Base-by-base conservation (phyloP, 2,329 filamentous ascomycete genomes). In the Trichophaea hybrida region DNA sequence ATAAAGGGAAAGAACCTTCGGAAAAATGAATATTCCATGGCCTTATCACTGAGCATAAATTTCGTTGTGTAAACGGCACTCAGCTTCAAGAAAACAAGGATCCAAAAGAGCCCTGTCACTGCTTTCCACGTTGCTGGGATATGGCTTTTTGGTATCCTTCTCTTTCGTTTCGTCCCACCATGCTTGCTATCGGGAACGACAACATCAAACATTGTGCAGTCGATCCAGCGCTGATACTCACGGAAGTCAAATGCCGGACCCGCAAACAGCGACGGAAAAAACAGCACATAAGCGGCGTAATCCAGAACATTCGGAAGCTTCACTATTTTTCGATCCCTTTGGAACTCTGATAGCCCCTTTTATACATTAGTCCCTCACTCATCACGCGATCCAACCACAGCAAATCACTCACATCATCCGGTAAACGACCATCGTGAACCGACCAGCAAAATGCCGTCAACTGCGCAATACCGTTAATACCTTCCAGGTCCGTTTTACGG, bases 381-480 rank as follows among this genome's bases (percentile, higher is more conserved):
- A 1, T 43, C 38, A 10, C 10, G 10, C 38, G 32, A 24, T 40
- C 15, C 4, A 34, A 6, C 52, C 17, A 51, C 17, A 15, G 24
- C 13, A 31, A 43, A 6, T 37, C 53, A 64, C 64, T 8, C 53
- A 68, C 67, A 35, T 65, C 63, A 32, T 85, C 81, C 2, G 88
- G 83, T 17, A 94, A 77, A 60, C 84, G 82, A 17, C 93, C 94
- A 71, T 98, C 93, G 69, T 93, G 89, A 6, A 97, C 84, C 70
- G 97, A 97, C 93, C 93, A 98, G 75, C 88, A 94, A 70, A 98
- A 98, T 4, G 91, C 86, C 24, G 84, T 88, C 38, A 98, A 81
- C 71, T 73, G 50, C 33, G 52, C 51, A 15, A 56, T 58, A 34
- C n/a, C 35, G 35, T 44, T 33, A 56, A 33, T 44, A 37, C 10